phyloP scores from a whole-genome alignment of 225 moss, liverwort and hornwort genomes.

The Ulota crispa region DNA sequence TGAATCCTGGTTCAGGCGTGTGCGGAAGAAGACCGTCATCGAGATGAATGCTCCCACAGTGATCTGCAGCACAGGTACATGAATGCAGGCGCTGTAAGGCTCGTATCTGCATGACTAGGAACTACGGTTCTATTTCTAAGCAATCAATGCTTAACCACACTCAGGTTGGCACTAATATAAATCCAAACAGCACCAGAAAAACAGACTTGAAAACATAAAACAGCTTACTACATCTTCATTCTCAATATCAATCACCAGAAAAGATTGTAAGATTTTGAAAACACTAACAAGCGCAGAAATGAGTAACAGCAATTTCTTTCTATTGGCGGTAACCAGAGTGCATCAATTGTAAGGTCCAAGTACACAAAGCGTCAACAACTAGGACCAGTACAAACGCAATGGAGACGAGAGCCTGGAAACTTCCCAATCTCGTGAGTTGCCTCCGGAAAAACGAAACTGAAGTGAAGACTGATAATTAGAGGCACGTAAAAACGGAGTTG shows the following conservation, averaged over 20 bases:
- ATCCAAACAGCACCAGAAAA: background rate
- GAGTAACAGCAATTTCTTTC: too few relatives aligned
- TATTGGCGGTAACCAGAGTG: background rate
- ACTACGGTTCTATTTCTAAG: background rate
- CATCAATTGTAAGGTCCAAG: background rate
- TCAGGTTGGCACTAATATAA: background rate
- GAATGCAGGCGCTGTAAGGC: background rate
- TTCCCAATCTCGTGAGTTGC: background rate
- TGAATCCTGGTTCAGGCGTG: constrained; percentile 40
- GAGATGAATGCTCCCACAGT: constrained; percentile 54
- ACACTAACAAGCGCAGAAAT: background rate
- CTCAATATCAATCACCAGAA: background rate
- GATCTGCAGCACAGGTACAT: constrained; percentile 47
- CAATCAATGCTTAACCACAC: background rate
- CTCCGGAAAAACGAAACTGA: background rate
- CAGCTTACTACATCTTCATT: background rate
- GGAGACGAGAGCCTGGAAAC: background rate
- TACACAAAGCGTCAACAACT: background rate
- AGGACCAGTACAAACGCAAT: background rate
- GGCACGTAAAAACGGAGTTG: background rate
- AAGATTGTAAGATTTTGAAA: background rate
- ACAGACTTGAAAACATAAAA: background rate
- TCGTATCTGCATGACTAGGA: background rate
- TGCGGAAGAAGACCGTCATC: constrained; percentile 67
- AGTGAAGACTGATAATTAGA: background rate